Evolutionary conservation across 1,139 yeast genomes (phyloP), one percentile per base, ranked within the genome.

Genomic region (Geotrichum australiense): DNA sequence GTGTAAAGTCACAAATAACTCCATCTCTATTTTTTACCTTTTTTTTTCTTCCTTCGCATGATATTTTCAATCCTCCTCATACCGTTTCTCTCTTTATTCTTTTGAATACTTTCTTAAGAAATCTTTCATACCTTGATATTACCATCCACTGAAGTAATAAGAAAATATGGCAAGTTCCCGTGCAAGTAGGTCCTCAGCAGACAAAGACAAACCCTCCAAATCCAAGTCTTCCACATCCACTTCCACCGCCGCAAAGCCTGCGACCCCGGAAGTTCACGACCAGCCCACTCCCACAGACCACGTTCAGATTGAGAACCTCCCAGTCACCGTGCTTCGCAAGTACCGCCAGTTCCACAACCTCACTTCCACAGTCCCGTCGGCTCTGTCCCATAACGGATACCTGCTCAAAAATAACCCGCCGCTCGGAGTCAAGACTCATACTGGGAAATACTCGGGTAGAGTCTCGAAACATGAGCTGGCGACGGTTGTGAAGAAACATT

Each of bases 351-450:
- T 70, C 39, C 77, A 80, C 60, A 68, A 55, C 42, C 62, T 65
- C 40, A 53, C 60, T 4, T 5, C 24, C 15, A 40, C 44, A 10
- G 58, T 74, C 3, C 76, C 80, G 3, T 70, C 71, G 34, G 71
- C 78, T 11, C 64, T 71, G 52, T 71, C 83, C 1, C 62, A 74
- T 47, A 71, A 74, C 47, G 85, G 83, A 1, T 78, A 71, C 55
- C 64, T 84, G 41, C 61, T 83, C 33, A 74, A 70, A 42, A 73
- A 80, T 16, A 74, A 70, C 42, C 73, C 80, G 16, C 73, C 74
- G 31, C 65, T 80, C 4, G 94, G 94, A 2, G 77, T 74, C 58
- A 74, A 76, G 55, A 77, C 93, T 0, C 63, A 60, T 44, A 67
- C 76, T 21, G 68, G 61, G 46, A 69, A 66, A 48, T 56, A 60